Percentiles rank a stretch among this genome's conserved stretches.
phyloP scores from a whole-genome alignment of 106 monocot genomes.

The Triglochin maritima region DNA sequence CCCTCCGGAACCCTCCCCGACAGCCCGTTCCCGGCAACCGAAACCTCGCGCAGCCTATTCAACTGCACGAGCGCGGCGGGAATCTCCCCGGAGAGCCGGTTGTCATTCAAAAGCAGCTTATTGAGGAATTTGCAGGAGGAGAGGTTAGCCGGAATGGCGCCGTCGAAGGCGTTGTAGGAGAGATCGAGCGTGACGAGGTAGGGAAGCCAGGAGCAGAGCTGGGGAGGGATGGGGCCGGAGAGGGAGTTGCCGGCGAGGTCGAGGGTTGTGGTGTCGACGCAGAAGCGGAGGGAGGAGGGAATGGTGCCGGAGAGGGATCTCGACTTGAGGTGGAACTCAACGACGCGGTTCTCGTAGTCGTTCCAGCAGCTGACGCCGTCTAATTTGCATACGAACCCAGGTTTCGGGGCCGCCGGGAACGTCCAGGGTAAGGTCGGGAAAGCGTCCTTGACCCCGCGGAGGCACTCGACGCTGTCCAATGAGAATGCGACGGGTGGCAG shows the following conservation, averaged over 20 bases:
- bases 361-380: slow-evolving; percentile 50
- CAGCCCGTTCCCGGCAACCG: slow-evolving; percentile 16
- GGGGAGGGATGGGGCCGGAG: slow-evolving; percentile 30
- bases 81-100: slow-evolving; percentile 14
- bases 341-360: slow-evolving; percentile 41
- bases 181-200: slow-evolving; percentile 46
- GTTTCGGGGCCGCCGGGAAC: too few relatives aligned
- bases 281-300: slow-evolving; percentile 46
- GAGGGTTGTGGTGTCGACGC: slow-evolving; percentile 20
- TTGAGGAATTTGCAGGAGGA: slow-evolving; percentile 20
- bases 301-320: slow-evolving; percentile 36
- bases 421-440: too few relatives aligned
- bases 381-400: neutral
- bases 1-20: slow-evolving; percentile 10
- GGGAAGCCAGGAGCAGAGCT: slow-evolving; percentile 44
- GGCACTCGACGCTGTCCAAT: too few relatives aligned
- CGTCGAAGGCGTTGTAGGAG: slow-evolving; percentile 38
- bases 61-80: slow-evolving; percentile 21
- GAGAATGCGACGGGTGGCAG: too few relatives aligned
- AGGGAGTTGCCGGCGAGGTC: slow-evolving; percentile 40
- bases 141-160: slow-evolving; percentile 29
- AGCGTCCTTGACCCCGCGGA: too few relatives aligned
- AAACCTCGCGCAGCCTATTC: slow-evolving; percentile 6
- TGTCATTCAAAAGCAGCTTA: slow-evolving; percentile 21
- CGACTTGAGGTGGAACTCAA: slow-evolving; percentile 22